These are phyloP conservation scores for Tulasnella sp. DNA, from an alignment of 768 basidiomycete species.

Conservation along the genomic window DNA sequence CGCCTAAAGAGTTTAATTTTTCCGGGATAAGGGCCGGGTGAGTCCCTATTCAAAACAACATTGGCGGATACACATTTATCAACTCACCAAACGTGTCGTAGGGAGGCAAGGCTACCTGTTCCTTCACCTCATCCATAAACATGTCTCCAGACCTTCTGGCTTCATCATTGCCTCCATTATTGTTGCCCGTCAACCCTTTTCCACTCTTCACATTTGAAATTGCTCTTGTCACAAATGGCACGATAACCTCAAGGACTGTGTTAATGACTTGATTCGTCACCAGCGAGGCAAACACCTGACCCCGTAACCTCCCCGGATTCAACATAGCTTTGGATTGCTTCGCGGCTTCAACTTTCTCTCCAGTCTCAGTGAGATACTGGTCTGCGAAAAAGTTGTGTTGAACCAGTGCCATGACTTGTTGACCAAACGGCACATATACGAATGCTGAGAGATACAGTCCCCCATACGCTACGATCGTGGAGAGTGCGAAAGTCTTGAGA, in stretches of 20 bases:
- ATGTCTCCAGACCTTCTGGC: constrained; percentile 34
- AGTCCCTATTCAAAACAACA: no score
- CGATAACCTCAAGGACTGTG: constrained; percentile 61
- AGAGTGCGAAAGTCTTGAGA: constrained; percentile 80
- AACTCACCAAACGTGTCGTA: constrained; percentile 58
- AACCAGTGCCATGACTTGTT: constrained; percentile 55
- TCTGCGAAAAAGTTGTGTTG: constrained; percentile 20
- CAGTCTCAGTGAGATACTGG: constrained; percentile 14
- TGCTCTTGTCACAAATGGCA: constrained; percentile 63
- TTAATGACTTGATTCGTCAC: constrained; percentile 81
- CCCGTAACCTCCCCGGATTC: constrained; percentile 45
- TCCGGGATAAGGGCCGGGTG: not conserved
- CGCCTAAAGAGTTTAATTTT: constrained; percentile 26
- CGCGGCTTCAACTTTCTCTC: constrained; percentile 24
- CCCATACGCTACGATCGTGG: constrained; percentile 80
- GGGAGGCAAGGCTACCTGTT: constrained; percentile 64
- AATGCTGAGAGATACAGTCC: constrained; percentile 89
- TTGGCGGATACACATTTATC: no score
- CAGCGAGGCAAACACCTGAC: constrained; percentile 87
- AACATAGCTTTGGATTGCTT: constrained; percentile 25
- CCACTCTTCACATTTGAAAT: constrained; percentile 39
- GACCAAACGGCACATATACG: constrained; percentile 89
- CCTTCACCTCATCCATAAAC: constrained; percentile 66
- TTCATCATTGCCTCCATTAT: constrained; percentile 55
- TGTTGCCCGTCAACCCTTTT: constrained; percentile 27